phyloP scores from a whole-genome alignment of 441 rosid species.

The Adansonia gregorii region DNA sequence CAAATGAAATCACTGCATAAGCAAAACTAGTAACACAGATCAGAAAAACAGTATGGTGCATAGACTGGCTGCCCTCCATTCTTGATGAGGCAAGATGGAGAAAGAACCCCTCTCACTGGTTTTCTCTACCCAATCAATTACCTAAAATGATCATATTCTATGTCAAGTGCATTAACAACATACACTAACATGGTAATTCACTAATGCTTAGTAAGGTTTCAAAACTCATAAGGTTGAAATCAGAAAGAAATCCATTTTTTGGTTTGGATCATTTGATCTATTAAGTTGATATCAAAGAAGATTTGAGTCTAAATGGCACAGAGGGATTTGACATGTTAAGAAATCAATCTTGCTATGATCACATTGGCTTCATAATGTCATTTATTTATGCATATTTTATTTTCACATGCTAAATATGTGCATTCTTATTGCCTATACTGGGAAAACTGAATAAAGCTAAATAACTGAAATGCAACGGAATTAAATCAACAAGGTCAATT shows the following conservation, averaged over 20 bases:
- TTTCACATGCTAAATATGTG: neutral
- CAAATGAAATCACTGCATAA: neutral
- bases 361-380: neutral
- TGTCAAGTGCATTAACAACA: neutral
- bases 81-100: neutral
- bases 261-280: neutral
- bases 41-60: neutral
- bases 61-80: neutral
- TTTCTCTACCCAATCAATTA: slow-evolving; percentile 13
- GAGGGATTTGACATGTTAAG: neutral
- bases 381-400: neutral
- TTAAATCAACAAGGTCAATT: neutral
- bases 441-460: neutral
- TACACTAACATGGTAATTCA: neutral
- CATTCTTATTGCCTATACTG: neutral
- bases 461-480: neutral
- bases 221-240: neutral
- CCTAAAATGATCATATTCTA: neutral
- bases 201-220: neutral
- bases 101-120: neutral
- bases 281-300: neutral
- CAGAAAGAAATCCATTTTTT: neutral
- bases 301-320: no score
- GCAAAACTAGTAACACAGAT: neutral
- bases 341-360: neutral